Base-by-base conservation (phyloP, 2,329 filamentous ascomycete genomes). In the Diaporthe vaccinii region DNA sequence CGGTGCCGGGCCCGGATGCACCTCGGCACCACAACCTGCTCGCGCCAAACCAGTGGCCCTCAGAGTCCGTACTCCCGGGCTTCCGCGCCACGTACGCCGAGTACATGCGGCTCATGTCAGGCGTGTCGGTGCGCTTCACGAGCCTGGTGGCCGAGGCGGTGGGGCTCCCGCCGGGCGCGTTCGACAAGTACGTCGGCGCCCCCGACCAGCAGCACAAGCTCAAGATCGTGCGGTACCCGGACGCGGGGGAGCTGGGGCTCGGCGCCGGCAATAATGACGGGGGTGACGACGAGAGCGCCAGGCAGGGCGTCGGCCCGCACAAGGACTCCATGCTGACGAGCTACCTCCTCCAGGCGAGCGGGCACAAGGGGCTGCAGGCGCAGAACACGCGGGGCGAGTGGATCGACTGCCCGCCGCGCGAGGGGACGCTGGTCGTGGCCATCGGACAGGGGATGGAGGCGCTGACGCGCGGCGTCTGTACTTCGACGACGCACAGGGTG, bases 361-460 rank as follows among this genome's bases (percentile, higher is more conserved):
- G 87, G n/a, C 95, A 97, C 82, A 87, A 85, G 36, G 94, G 95
- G 0, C 85, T 98, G 77, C 95, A 98, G 85, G 95, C 95, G 41
- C 95, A 97, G 84, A 97, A 97, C 83, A 89, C 93, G 75, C 83
- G 85, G 46, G 95, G 95, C 44, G 84, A 91, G 76, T 98, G 95
- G 95, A 92, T 98, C 79, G 94, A 96, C 84, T 95, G 93, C 81
- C 91, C 93, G 78, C 95, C 95, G 0, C 87, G 95, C 44, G 85
- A 88, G 28, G 93, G 93, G 2, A 97, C 95, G 65, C 89, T 97
- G 5, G 95, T 98, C 2, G 95, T 98, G 1, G 95, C 94, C 12
- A 95, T 98, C 79, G 95, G 95, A 0, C 95, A 97, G 84, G 95
- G 94, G 0, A 89, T 98, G 80, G 95, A 98, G 86, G 95, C 95